Percentiles rank a stretch among this genome's conserved stretches.
Evolutionary conservation across 2,329 filamentous ascomycete genomes (phyloP).

Genomic region (Talaromyces albobiverticillius): DNA sequence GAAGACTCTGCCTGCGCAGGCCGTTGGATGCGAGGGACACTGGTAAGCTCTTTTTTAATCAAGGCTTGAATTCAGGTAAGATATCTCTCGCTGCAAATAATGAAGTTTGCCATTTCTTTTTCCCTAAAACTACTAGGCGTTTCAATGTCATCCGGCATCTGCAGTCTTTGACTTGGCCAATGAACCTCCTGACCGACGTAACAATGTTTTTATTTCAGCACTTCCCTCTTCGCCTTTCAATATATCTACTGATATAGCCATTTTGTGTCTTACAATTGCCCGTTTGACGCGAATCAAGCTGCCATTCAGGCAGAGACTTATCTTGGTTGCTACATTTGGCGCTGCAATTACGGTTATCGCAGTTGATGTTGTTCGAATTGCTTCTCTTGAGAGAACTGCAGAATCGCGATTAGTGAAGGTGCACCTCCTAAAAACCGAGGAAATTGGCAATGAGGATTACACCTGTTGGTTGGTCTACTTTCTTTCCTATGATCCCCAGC

Average conservation of each 20-base stretch:
- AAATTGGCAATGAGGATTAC: background rate
- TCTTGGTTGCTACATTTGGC: constrained; percentile 3
- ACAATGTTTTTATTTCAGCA: too few species aligned
- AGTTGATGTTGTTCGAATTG: constrained; percentile 2
- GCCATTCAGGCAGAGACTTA: constrained; percentile 47
- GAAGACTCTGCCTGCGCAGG: too few species aligned
- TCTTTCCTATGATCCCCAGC: too few species aligned
- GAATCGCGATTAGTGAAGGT: background rate
- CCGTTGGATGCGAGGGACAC: too few species aligned
- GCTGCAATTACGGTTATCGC: background rate
- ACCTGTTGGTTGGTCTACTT: constrained; percentile 9
- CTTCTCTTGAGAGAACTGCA: background rate
- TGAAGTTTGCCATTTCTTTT: too few species aligned
- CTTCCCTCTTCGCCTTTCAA: constrained; percentile 5
- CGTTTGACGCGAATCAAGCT: constrained; percentile 3
- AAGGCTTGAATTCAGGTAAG: too few species aligned
- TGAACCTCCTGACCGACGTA: too few species aligned
- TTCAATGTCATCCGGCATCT: too few species aligned
- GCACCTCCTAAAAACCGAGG: background rate
- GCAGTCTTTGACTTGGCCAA: too few species aligned
- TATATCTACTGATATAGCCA: constrained; percentile 3
- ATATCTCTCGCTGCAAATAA: too few species aligned
- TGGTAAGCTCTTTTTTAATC: too few species aligned
- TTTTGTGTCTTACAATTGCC: constrained; percentile 1
- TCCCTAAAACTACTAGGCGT: too few species aligned